Conservation (phyloP, 768 basidiomycete species). For the Serendipita sp. region DNA sequence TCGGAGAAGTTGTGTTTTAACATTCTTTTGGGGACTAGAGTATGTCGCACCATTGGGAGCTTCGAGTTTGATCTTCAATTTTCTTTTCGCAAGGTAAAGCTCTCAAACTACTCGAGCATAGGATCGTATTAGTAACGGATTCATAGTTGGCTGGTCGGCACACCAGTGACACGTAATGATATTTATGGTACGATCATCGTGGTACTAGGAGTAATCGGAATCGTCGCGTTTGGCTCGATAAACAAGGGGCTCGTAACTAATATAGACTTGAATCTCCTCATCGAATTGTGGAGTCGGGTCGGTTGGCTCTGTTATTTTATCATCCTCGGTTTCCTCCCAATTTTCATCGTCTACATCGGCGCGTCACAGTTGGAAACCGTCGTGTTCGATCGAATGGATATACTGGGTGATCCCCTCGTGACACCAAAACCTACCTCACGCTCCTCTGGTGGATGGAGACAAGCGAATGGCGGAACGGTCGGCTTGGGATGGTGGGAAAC, state of each 20-base stretch:
- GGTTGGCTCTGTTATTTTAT: conserved; percentile 91
- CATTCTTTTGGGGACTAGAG: too few relatives aligned
- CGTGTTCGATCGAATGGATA: conserved; percentile 51
- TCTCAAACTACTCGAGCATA: conserved; percentile 3
- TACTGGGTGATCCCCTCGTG: conserved; percentile 39
- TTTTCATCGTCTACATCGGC: conserved; percentile 50
- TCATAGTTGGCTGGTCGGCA: conserved; percentile 57
- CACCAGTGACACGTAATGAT: conserved; percentile 68
- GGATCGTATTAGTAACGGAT: conserved; percentile 6
- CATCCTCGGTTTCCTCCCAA: conserved; percentile 46
- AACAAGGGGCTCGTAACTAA: conserved; percentile 64
- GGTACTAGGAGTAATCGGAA: conserved; percentile 71
- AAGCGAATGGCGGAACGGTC: not conserved
- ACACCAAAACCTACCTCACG: not conserved
- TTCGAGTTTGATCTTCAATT: conserved; percentile 89
- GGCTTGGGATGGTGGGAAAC: conserved; percentile 21
- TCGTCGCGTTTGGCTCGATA: conserved; percentile 74
- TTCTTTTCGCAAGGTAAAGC: conserved; percentile 55
- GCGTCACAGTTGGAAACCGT: conserved; percentile 60
- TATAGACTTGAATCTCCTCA: conserved; percentile 60
- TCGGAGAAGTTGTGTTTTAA: too few relatives aligned
- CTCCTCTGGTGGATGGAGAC: not conserved
- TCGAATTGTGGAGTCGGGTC: conserved; percentile 66
- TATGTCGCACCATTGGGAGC: conserved; percentile 94
- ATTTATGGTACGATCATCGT: conserved; percentile 77